Conservation (phyloP, 345 rosid species). For the Gossypium mustelinum region DNA sequence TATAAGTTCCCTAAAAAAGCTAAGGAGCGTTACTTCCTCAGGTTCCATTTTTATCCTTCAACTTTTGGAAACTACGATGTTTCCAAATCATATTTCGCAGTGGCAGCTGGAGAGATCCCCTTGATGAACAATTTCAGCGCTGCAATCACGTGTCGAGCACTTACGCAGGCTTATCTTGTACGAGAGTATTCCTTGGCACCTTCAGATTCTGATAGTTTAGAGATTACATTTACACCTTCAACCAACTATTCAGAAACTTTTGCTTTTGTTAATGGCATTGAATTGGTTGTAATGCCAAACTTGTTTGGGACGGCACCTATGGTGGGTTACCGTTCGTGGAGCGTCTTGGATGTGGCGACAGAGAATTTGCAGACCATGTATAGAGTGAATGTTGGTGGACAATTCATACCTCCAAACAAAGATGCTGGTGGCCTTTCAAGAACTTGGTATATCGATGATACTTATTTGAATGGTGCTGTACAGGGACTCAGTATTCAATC, state of each 20-base stretch:
- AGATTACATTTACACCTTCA: slow-evolving; percentile 52
- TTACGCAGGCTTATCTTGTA: slow-evolving; percentile 60
- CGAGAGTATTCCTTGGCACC: slow-evolving; percentile 64
- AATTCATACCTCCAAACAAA: slow-evolving; percentile 43
- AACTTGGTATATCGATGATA: slow-evolving; percentile 66
- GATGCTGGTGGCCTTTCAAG: slow-evolving; percentile 57
- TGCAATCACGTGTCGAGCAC: slow-evolving; percentile 59
- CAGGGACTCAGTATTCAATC: slow-evolving; percentile 35
- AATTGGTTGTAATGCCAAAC: slow-evolving; percentile 48
- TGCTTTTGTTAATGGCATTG: slow-evolving; percentile 80
- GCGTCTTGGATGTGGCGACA: slow-evolving; percentile 20
- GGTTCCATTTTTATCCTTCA: slow-evolving; percentile 70
- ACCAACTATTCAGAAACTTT: slow-evolving; percentile 34
- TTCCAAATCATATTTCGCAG: slow-evolving; percentile 54
- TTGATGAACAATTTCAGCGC: slow-evolving; percentile 77
- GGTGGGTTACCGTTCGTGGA: slow-evolving; percentile 45
- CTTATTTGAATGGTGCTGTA: slow-evolving; percentile 52
- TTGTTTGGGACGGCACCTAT: slow-evolving; percentile 44
- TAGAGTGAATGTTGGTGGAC: slow-evolving; percentile 79
- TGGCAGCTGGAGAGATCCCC: slow-evolving; percentile 43
- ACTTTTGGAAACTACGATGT: slow-evolving; percentile 42
- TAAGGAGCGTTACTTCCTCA: slow-evolving; percentile 38
- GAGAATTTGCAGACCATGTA: slow-evolving; percentile 55
- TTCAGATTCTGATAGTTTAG: slow-evolving; percentile 26
- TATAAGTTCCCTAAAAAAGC: slow-evolving; percentile 49